A percentile compares a stretch with the other conserved stretches of the same genome.
These are phyloP conservation scores for Cucurbita ficifolia DNA, from an alignment of 306 rosid genomes.

Conservation along the genomic window DNA sequence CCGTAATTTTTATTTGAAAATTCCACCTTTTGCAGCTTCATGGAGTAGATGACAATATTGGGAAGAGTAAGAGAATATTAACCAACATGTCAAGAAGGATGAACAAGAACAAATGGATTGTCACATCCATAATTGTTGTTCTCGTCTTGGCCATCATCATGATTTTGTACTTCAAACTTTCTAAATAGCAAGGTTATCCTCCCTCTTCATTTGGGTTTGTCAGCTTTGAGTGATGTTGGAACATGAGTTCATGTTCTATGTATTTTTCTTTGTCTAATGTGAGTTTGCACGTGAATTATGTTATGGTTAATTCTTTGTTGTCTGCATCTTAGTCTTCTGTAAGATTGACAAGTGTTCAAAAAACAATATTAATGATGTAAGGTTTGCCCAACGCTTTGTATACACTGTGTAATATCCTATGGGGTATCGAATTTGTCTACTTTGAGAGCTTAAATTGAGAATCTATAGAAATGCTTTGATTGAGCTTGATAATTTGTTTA, in stretches of 20 bases:
- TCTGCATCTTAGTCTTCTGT: not conserved
- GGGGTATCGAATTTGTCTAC: not conserved
- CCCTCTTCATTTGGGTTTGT: constrained; percentile 14
- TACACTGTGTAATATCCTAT: no score
- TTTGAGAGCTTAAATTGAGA: not conserved
- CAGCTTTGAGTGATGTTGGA: not conserved
- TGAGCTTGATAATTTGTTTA: not conserved
- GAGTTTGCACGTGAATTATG: not conserved
- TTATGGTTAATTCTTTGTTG: not conserved
- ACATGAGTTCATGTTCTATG: not conserved
- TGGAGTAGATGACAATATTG: constrained; percentile 83
- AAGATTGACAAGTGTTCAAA: not conserved
- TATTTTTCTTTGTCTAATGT: not conserved
- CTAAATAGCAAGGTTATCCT: constrained; percentile 21
- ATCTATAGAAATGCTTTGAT: not conserved
- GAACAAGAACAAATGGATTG: constrained; percentile 78
- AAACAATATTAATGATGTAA: not conserved
- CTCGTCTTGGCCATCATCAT: constrained; percentile 50
- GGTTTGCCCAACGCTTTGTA: not conserved
- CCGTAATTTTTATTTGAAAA: not conserved
- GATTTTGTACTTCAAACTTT: constrained; percentile 73
- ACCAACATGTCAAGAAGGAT: constrained; percentile 70
- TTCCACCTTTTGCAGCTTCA: constrained; percentile 47
- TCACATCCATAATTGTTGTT: constrained; percentile 37
- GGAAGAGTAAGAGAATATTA: constrained; percentile 78